Conservation (phyloP, 352 stramenopile genomes). For the Stramenopiles sp. region DNA sequence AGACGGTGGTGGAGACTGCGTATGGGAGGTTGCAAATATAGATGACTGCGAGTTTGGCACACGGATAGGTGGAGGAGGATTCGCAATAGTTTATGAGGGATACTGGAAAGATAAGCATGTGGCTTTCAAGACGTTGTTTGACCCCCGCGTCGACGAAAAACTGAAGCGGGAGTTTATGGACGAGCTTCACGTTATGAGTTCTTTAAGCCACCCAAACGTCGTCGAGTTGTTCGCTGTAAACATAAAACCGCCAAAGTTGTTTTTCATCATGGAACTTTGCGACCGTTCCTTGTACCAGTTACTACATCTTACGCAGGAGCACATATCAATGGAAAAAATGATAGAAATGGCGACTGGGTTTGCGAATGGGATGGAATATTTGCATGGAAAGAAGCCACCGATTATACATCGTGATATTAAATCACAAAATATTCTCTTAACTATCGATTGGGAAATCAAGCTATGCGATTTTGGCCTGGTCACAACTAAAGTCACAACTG, state of each 20-base stretch:
- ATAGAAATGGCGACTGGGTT: slow-evolving; percentile 37
- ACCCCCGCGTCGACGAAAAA: slow-evolving; percentile 47
- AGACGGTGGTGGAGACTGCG: background rate
- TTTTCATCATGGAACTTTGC: slow-evolving; percentile 48
- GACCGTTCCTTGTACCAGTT: slow-evolving; percentile 36
- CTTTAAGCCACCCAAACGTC: slow-evolving; percentile 36
- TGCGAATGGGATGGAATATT: slow-evolving; percentile 54
- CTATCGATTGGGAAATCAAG: slow-evolving; percentile 43
- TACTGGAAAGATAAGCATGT: slow-evolving; percentile 44
- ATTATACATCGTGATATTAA: slow-evolving; percentile 75
- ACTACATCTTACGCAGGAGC: slow-evolving; percentile 27
- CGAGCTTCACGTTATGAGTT: slow-evolving; percentile 69
- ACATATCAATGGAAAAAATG: slow-evolving; percentile 15
- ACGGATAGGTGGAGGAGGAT: slow-evolving; percentile 57
- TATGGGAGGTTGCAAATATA: slow-evolving; percentile 52
- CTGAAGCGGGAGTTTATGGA: slow-evolving; percentile 76
- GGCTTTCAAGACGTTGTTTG: slow-evolving; percentile 68
- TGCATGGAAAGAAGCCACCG: slow-evolving; percentile 48
- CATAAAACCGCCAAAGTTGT: slow-evolving; percentile 35
- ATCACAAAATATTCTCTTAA: slow-evolving; percentile 60
- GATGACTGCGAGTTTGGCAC: slow-evolving; percentile 50
- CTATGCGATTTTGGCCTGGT: slow-evolving; percentile 73
- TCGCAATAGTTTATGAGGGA: slow-evolving; percentile 60
- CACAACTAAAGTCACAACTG: slow-evolving; percentile 48
- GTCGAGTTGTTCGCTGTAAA: slow-evolving; percentile 36